These are phyloP conservation scores for Termitomyces bulborhizus DNA, from an alignment of 768 basidiomycete species.

Conservation along the genomic window DNA sequence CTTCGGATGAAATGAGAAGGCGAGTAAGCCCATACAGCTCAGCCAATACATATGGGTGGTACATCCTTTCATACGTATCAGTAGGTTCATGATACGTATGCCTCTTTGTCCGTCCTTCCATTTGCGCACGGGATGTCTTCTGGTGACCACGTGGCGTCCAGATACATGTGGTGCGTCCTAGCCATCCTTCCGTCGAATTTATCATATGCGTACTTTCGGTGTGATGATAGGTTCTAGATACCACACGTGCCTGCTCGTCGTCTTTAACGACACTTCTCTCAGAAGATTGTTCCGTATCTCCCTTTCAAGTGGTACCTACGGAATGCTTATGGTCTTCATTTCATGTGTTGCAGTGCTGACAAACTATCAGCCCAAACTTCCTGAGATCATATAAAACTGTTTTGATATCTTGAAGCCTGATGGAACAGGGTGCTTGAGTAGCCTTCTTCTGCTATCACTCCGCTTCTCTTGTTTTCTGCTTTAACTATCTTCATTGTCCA, in stretches of 20 bases:
- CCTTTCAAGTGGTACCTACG: background rate
- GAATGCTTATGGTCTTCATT: background rate
- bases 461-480: constrained; percentile 8
- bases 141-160: constrained; percentile 4
- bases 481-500: constrained; percentile 6
- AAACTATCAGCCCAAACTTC: background rate
- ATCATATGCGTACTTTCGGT: constrained; percentile 11
- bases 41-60: background rate
- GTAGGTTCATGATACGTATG: background rate
- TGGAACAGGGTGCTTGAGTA: background rate
- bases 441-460: background rate
- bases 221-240: background rate
- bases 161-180: constrained; percentile 12
- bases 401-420: background rate
- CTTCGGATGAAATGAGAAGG: constrained; percentile 2
- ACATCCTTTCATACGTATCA: background rate
- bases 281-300: constrained; percentile 1
- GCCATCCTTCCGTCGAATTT: background rate
- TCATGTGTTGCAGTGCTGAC: background rate
- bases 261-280: background rate
- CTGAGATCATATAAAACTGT: background rate
- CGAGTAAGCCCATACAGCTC: background rate
- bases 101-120: background rate
- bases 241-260: background rate
- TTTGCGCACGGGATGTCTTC: background rate